phyloP scores from a whole-genome alignment of 2,329 filamentous ascomycete species.

The Pezicula rhizophila region DNA sequence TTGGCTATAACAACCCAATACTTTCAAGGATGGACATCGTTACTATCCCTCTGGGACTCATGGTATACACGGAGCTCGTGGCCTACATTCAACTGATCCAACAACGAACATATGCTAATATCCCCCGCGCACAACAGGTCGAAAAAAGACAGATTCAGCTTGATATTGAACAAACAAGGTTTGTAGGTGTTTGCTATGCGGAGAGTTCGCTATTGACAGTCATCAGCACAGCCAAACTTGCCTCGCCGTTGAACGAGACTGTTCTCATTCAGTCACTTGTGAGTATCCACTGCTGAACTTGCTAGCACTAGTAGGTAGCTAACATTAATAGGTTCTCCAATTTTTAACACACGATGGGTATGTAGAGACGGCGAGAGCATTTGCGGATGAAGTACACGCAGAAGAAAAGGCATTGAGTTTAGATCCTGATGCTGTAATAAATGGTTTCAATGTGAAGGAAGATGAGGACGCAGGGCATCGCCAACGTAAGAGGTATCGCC shows the following conservation, averaged over 20 bases:
- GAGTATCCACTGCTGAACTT: constrained; percentile 14
- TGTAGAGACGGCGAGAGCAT: constrained; percentile 84
- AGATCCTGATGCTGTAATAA: constrained; percentile 45
- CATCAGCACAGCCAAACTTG: constrained; percentile 36
- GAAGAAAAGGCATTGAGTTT: constrained; percentile 67
- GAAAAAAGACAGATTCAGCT: constrained; percentile 22
- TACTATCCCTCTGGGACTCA: neutral
- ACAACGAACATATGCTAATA: neutral
- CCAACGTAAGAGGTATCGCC: constrained; percentile 59
- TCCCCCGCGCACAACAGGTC: constrained; percentile 11
- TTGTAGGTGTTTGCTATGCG: constrained; percentile 1
- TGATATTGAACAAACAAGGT: constrained; percentile 49
- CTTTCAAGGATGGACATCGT: too few species aligned
- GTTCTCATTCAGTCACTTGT: constrained; percentile 77
- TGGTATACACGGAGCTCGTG: neutral
- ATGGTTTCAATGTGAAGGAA: constrained; percentile 63
- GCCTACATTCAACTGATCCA: neutral
- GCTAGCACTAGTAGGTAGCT: neutral
- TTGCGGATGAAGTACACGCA: constrained; percentile 71
- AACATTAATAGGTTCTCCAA: constrained; percentile 54
- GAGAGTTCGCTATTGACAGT: neutral
- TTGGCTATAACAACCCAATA: neutral
- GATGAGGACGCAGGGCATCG: constrained; percentile 82
- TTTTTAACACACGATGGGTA: constrained; percentile 95
- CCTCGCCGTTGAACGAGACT: constrained; percentile 63